Conservation (phyloP, 2,329 filamentous ascomycete species). For the Clarireedia homoeocarpa region DNA sequence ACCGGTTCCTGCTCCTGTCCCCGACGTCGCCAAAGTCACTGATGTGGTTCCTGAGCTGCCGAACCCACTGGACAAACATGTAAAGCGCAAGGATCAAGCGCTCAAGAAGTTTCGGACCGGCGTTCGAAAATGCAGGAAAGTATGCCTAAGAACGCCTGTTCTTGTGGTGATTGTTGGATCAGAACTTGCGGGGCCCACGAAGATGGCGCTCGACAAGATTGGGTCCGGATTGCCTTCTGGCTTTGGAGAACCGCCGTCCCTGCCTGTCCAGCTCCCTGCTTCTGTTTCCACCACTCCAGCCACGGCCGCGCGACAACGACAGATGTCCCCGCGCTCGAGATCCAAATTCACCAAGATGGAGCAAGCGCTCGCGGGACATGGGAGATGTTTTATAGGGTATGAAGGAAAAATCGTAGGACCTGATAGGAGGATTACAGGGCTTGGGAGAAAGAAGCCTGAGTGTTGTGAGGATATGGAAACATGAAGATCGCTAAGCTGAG, state of each 20-base stretch:
- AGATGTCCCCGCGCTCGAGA: conserved; percentile 2
- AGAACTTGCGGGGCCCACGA: conserved; percentile 13
- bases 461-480: neutral
- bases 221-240: conserved; percentile 2
- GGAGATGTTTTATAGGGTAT: neutral
- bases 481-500: neutral
- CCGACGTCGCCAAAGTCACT: neutral
- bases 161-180: conserved; percentile 12
- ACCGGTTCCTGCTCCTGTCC: neutral
- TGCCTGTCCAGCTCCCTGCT: neutral
- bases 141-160: conserved; percentile 10
- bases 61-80: neutral
- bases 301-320: neutral
- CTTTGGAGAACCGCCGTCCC: neutral
- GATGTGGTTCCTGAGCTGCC: neutral
- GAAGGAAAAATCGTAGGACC: too few species aligned
- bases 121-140: conserved; percentile 3
- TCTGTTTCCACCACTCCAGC: neutral
- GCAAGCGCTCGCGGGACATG: neutral
- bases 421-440: neutral
- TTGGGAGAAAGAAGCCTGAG: neutral
- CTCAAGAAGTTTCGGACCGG: conserved; percentile 3
- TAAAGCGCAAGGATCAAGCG: conserved; percentile 3
- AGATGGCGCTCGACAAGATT: conserved; percentile 3
- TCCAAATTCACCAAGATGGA: conserved; percentile 1